Evolutionary conservation across 495 filamentous ascomycete species (phyloP), one percentile per base, ranked within the genome.

Genomic region (Neurospora pannonica): DNA sequence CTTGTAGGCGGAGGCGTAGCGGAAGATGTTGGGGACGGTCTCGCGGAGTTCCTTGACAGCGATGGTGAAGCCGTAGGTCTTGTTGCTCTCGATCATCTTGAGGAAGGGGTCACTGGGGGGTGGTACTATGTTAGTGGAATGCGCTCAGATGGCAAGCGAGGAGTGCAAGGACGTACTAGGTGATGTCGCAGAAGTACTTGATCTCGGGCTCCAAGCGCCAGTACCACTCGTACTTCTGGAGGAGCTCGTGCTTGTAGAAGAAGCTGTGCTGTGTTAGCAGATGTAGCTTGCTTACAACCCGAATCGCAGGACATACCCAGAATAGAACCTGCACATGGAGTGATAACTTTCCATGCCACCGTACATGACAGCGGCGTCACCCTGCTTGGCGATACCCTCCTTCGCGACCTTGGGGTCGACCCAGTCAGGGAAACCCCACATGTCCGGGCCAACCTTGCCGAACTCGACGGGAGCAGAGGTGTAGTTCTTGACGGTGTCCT

Each of bases 111-210:
- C 96, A 80, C 95, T 98, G 73, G 9, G 76, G 76, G 75, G 34
- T 42, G 72, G 5, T 15, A 7, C 21, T 28, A 60, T 24, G 67
- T 75, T 76, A 81, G 78, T 72, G 74, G 15, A 3, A 67, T 67
- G 54, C 15, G 24, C 15, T 8, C 17, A 13, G 21, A 71, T 10
- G 24, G 15, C 34, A 62, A 15, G 24, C 3, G 15, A 8, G 10
- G 72, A 10, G 9, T 72, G 24, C 85, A 46, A 75, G 69, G 11
- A 79, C 92, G 78, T 92, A 98, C 95, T 99, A 99, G 74, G 96
- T 99, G 76, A 99, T 97, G 78, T 99, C 96, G 82, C 96, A 99
- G 87, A 98, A 99, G 87, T 98, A 99, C 86, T 95, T 98, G 91
- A 99, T 98, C 83, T 99, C 96, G 80, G 96, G 96, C 89, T 99